Evolutionary conservation across 2,329 filamentous ascomycete genomes (phyloP).

Genomic region (Exophiala phaeomuriformis): DNA sequence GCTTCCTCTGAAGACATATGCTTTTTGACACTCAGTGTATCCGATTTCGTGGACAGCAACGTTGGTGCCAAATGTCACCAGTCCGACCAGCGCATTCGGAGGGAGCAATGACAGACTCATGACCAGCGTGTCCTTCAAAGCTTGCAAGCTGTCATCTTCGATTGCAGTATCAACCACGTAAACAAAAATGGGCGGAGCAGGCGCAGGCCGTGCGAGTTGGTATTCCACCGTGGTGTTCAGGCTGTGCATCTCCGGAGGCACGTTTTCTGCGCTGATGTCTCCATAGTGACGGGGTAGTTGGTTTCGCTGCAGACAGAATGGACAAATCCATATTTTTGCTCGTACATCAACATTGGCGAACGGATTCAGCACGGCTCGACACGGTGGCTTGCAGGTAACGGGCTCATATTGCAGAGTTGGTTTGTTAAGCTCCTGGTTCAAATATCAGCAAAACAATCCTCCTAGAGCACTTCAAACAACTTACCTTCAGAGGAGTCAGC

Average conservation of each 20-base stretch:
- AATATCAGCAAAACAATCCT: slow-evolving; percentile 64
- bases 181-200: slow-evolving; percentile 59
- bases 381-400: slow-evolving; percentile 92
- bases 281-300: slow-evolving; percentile 60
- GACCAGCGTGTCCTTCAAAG: slow-evolving; percentile 59
- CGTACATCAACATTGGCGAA: slow-evolving; percentile 72
- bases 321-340: slow-evolving; percentile 61
- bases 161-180: slow-evolving; percentile 64
- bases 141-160: slow-evolving; percentile 60
- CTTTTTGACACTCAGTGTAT: slow-evolving; percentile 96
- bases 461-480: neutral
- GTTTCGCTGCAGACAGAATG: slow-evolving; percentile 61
- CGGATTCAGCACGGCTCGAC: slow-evolving; percentile 90
- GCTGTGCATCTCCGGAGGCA: slow-evolving; percentile 60
- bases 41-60: slow-evolving; percentile 91
- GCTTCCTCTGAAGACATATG: slow-evolving; percentile 94
- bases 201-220: slow-evolving; percentile 54
- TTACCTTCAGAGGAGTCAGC: slow-evolving; percentile 84
- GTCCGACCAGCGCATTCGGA: slow-evolving; percentile 55
- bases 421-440: slow-evolving; percentile 84
- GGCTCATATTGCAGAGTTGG: slow-evolving; percentile 92
- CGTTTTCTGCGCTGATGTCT: slow-evolving; percentile 59
- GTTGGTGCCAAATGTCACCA: slow-evolving; percentile 78
- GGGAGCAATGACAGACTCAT: slow-evolving; percentile 59
- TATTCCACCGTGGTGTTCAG: slow-evolving; percentile 61